These are phyloP conservation scores for Parietichytrium sp. DNA, from an alignment of 108 stramenopile genomes.

Conservation along the genomic window DNA sequence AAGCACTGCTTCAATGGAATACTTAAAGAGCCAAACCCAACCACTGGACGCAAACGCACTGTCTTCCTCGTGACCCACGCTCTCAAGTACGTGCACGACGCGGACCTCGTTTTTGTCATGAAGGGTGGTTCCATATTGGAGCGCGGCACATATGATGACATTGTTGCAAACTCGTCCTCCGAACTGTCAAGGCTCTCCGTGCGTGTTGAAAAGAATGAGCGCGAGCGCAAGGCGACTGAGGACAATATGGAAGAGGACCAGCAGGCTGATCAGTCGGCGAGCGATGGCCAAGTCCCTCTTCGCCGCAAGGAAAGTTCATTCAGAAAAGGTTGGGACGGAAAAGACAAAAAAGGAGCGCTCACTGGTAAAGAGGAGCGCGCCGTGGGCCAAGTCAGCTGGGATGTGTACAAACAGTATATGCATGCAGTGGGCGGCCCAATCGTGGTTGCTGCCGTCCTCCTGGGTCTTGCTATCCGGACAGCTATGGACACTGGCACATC, in stretches of 20 bases:
- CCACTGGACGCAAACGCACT: conserved; percentile 45
- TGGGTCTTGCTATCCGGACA: conserved; percentile 52
- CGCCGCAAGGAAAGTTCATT: conserved; percentile 15
- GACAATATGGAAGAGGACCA: not conserved
- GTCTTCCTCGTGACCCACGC: conserved; percentile 90
- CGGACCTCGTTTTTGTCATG: conserved; percentile 73
- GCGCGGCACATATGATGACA: conserved; percentile 71
- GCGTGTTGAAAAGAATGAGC: not conserved
- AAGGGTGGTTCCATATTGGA: conserved; percentile 74
- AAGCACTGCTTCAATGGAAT: conserved; percentile 77
- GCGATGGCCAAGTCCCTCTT: not conserved
- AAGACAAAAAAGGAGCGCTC: conserved; percentile 45
- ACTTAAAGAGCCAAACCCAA: conserved; percentile 48
- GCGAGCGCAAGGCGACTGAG: not conserved
- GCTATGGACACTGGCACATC: not conserved
- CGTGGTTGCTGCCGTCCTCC: conserved; percentile 58
- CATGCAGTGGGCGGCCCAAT: conserved; percentile 73
- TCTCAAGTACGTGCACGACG: conserved; percentile 75
- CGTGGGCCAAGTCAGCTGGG: conserved; percentile 57
- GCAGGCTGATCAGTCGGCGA: not conserved
- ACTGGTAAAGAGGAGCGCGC: conserved; percentile 53
- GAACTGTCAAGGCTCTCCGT: conserved; percentile 34
- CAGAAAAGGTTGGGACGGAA: not conserved
- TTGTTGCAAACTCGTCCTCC: conserved; percentile 50
- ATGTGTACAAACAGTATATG: conserved; percentile 73